These are phyloP conservation scores for Davidsoniella neocaledoniae DNA, from an alignment of 2,329 filamentous ascomycete genomes.

Conservation along the genomic window DNA sequence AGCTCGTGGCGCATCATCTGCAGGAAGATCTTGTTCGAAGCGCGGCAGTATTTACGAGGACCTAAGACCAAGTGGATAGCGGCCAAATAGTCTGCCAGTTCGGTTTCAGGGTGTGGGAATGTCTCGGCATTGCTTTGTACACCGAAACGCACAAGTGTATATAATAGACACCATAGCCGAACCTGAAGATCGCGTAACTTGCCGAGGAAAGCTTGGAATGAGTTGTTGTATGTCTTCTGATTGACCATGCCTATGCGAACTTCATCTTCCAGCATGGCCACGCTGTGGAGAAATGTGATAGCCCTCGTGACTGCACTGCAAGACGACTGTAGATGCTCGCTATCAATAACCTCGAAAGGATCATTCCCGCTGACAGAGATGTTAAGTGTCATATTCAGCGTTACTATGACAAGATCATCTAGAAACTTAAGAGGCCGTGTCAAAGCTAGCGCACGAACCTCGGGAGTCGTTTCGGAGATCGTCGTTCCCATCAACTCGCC, in stretches of 20 bases:
- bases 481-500: constrained; percentile 45
- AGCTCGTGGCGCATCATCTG: constrained; percentile 80
- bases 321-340: constrained; percentile 57
- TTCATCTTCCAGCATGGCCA: constrained; percentile 70
- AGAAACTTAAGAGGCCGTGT: constrained; percentile 64
- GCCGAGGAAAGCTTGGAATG: constrained; percentile 36
- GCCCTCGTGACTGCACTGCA: constrained; percentile 56
- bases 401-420: constrained; percentile 57
- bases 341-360: constrained; percentile 69
- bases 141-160: constrained; percentile 60
- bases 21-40: constrained; percentile 72
- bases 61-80: constrained; percentile 73
- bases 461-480: constrained; percentile 38
- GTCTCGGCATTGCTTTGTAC: constrained; percentile 39
- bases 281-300: constrained; percentile 58
- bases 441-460: constrained; percentile 52
- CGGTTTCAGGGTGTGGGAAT: constrained; percentile 51
- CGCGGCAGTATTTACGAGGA: constrained; percentile 68
- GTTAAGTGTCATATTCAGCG: constrained; percentile 54
- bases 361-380: constrained; percentile 22
- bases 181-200: constrained; percentile 78
- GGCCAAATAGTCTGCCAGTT: constrained; percentile 63
- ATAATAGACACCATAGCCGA: constrained; percentile 75
- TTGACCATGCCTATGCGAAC: constrained; percentile 59
- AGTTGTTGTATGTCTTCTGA: constrained; percentile 39